Evolutionary conservation across 192 early-diverging fungal species (phyloP).

Genomic region (Coemansia reversa): DNA sequence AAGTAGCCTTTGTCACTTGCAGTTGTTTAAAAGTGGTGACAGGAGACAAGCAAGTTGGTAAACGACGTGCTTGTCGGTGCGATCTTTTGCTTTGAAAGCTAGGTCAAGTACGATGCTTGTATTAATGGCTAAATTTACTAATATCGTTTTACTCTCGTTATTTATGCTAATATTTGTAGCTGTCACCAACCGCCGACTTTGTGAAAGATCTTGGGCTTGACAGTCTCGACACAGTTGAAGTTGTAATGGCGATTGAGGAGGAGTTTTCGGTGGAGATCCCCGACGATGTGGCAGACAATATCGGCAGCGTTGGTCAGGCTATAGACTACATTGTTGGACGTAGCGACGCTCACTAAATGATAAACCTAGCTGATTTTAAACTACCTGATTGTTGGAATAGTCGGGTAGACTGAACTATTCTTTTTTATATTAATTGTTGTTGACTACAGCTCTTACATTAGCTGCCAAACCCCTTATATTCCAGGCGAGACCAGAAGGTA

Average conservation of each 20-base stretch:
- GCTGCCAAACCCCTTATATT: no score
- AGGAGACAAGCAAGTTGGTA: no score
- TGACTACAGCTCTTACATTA: neutral
- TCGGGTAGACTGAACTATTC: no score
- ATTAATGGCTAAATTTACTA: neutral
- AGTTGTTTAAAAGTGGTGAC: no score
- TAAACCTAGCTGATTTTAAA: neutral
- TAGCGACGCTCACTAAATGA: conserved; percentile 67
- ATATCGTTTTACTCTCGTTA: neutral
- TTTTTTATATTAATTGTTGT: neutral
- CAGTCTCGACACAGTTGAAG: conserved; percentile 95
- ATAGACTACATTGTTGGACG: conserved; percentile 77
- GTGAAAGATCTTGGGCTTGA: conserved; percentile 93
- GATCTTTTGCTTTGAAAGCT: no score
- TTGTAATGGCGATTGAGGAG: conserved; percentile 99
- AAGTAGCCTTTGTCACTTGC: no score
- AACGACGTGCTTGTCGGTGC: no score
- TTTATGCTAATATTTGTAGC: conserved; percentile 51
- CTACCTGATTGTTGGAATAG: neutral
- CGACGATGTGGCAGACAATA: conserved; percentile 96
- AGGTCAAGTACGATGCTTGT: no score
- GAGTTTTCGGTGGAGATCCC: conserved; percentile 98
- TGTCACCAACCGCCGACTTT: conserved; percentile 83
- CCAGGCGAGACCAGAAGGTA: no score
- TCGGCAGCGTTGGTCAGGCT: conserved; percentile 84